Base-by-base conservation (phyloP, 2,329 filamentous ascomycete species). In the Cladosporium oxysporum region DNA sequence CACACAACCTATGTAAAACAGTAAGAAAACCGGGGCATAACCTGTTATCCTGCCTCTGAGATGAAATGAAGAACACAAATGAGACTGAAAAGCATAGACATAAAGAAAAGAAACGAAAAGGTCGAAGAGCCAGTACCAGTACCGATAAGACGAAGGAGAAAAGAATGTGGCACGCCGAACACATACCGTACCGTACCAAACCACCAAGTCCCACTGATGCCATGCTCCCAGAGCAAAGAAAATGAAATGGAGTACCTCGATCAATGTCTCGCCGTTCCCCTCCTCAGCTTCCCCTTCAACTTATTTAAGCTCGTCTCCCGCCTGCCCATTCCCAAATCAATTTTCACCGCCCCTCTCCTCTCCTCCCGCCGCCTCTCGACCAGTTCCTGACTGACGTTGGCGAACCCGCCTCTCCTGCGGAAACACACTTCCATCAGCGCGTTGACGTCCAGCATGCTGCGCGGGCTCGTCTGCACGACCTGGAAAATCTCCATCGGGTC, bases 401-500 rank as follows among this genome's bases (percentile, higher is more conserved):
- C 90, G 71, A 94, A 93, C 5, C 91, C 91, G 73, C 91, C 87
- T 23, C 68, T 62, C 37, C 76, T 49, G 70, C 89, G 88, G 76
- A 95, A 93, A 69, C 91, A 96, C 10, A 91, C 85, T 69, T 96
- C 92, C 81, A 97, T 87, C 16, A 98, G 81, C 2, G 82, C 81
- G 72, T 96, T 97, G 64, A 90, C 90, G 77, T 98, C 92, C 23
- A 97, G 78, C 73, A 97, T 85, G 63, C 86, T 86, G 62, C 94
- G 86, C 0, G 94, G 94, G 33, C 96, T 88, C 1, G 89, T 89
- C 80, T 98, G 94, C 31, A 98, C 93, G 3, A 96, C 89, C 75
- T 96, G 92, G 78, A 97, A 97, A 73, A 97, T 92, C 80, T 98
- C 94, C 89, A 96, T 96, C 0, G 93, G 91, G 74, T 97, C 93